Conservation (phyloP, 2,329 filamentous ascomycete species). For the Cladosporium austrohemisphaericum region DNA sequence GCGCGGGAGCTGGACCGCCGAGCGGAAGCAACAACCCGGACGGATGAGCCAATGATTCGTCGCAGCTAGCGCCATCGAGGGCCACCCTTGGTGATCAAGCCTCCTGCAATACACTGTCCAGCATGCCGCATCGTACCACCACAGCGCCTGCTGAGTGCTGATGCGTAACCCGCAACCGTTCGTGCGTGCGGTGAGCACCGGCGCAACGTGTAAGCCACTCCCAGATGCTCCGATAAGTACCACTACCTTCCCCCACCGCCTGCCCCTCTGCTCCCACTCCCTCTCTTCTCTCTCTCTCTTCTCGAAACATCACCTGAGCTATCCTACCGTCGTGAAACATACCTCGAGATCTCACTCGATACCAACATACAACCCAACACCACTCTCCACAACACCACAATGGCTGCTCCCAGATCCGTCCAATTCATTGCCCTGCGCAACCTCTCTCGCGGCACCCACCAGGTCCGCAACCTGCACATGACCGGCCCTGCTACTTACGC, state of each 20-base stretch:
- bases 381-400: slow-evolving; percentile 22
- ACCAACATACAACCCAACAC: background rate
- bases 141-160: slow-evolving; percentile 4
- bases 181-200: slow-evolving; percentile 4
- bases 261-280: background rate
- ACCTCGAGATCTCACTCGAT: background rate
- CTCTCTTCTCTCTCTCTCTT: background rate
- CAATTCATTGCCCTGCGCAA: slow-evolving; percentile 42
- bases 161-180: too few species aligned
- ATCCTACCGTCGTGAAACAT: background rate
- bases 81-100: too few species aligned
- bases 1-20: slow-evolving; percentile 6
- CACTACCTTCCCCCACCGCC: slow-evolving; percentile 6
- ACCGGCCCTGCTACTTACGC: slow-evolving; percentile 56
- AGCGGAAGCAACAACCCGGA: background rate
- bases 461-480: slow-evolving; percentile 54
- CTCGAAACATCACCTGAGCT: background rate
- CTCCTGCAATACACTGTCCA: background rate
- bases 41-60: slow-evolving; percentile 3
- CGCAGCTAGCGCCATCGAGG: background rate
- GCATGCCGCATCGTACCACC: slow-evolving; percentile 8
- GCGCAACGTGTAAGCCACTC: slow-evolving; percentile 1
- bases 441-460: slow-evolving; percentile 36
- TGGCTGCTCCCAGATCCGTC: slow-evolving; percentile 42
- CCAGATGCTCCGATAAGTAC: slow-evolving; percentile 5